A percentile compares a stretch with the other conserved stretches of the same genome.
phyloP scores from a whole-genome alignment of 1,284 basidiomycete genomes.

The Ceratobasidium sp. region DNA sequence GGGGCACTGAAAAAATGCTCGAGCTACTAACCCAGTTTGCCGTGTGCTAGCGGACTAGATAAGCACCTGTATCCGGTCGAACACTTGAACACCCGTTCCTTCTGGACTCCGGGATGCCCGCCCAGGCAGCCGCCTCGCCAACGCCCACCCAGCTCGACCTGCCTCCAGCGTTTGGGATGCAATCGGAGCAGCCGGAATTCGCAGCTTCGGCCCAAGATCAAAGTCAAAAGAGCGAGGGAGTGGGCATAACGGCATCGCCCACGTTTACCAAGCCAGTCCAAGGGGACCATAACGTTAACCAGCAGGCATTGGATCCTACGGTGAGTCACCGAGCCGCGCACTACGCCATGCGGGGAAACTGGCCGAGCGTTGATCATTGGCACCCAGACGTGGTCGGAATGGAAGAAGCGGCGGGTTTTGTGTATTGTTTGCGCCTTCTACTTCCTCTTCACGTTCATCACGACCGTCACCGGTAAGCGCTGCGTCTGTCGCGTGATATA shows the following conservation, averaged over 20 bases:
- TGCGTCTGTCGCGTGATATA: background rate
- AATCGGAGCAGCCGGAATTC: background rate
- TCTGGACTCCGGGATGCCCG: slow-evolving; percentile 28
- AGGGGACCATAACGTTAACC: slow-evolving; percentile 36
- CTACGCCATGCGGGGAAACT: slow-evolving; percentile 14
- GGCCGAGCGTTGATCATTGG: background rate
- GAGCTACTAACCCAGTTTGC: slow-evolving; percentile 9
- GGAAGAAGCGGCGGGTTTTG: slow-evolving; percentile 41
- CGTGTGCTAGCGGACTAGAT: slow-evolving; percentile 20
- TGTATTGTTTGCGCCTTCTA: slow-evolving; percentile 44
- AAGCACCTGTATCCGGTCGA: background rate
- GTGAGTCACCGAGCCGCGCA: slow-evolving; percentile 17
- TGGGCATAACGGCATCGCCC: slow-evolving; percentile 26
- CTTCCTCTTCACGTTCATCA: slow-evolving; percentile 46
- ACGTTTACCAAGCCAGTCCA: slow-evolving; percentile 19
- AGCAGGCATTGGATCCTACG: slow-evolving; percentile 15
- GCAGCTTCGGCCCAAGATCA: slow-evolving; percentile 2
- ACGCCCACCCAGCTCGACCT: slow-evolving; percentile 8
- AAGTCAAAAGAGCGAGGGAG: slow-evolving; percentile 20
- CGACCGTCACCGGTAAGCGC: slow-evolving; percentile 41
- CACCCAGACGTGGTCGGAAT: slow-evolving; percentile 30
- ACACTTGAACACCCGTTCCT: background rate
- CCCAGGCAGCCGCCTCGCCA: slow-evolving; percentile 1
- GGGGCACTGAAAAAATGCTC: background rate
- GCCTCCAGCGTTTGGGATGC: slow-evolving; percentile 16